phyloP scores from a whole-genome alignment of 768 basidiomycete genomes.

The Collybia sordida region DNA sequence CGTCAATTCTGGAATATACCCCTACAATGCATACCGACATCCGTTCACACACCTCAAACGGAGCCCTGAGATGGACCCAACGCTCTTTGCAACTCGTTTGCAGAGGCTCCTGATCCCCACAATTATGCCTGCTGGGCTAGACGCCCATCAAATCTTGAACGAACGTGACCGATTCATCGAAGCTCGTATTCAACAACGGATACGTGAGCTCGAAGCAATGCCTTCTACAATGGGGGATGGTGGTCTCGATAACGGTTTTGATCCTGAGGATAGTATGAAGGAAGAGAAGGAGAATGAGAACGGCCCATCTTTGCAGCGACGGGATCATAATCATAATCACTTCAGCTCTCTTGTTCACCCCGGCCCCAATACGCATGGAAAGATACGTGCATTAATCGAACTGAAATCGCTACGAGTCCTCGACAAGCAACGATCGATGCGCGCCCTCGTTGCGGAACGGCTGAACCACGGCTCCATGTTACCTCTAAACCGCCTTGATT shows the following conservation, averaged over 20 bases:
- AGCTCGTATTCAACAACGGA: slow-evolving; percentile 83
- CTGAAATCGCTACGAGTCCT: slow-evolving; percentile 86
- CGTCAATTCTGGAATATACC: slow-evolving; percentile 78
- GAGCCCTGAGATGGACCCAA: slow-evolving; percentile 55
- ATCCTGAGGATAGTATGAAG: slow-evolving; percentile 38
- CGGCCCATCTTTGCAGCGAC: slow-evolving; percentile 23
- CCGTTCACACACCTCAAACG: slow-evolving; percentile 83
- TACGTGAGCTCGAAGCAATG: slow-evolving; percentile 79
- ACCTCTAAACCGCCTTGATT: slow-evolving; percentile 88
- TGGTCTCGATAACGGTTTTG: slow-evolving; percentile 49
- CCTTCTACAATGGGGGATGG: slow-evolving; percentile 82
- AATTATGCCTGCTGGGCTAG: slow-evolving; percentile 87
- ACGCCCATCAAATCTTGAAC: slow-evolving; percentile 86
- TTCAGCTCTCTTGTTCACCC: slow-evolving; percentile 48
- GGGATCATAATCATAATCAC: slow-evolving; percentile 18
- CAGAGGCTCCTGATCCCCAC: slow-evolving; percentile 86
- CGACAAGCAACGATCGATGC: slow-evolving; percentile 87
- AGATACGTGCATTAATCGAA: slow-evolving; percentile 89
- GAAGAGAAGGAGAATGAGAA: slow-evolving; percentile 43
- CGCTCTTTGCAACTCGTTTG: slow-evolving; percentile 66
- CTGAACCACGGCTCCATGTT: slow-evolving; percentile 86
- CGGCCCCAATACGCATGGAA: slow-evolving; percentile 68
- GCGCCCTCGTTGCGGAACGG: slow-evolving; percentile 83
- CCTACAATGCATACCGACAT: slow-evolving; percentile 87
- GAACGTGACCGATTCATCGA: slow-evolving; percentile 93